Evolutionary conservation across 2,329 filamentous ascomycete genomes (phyloP).

Genomic region (Westerdykella aurantiaca): DNA sequence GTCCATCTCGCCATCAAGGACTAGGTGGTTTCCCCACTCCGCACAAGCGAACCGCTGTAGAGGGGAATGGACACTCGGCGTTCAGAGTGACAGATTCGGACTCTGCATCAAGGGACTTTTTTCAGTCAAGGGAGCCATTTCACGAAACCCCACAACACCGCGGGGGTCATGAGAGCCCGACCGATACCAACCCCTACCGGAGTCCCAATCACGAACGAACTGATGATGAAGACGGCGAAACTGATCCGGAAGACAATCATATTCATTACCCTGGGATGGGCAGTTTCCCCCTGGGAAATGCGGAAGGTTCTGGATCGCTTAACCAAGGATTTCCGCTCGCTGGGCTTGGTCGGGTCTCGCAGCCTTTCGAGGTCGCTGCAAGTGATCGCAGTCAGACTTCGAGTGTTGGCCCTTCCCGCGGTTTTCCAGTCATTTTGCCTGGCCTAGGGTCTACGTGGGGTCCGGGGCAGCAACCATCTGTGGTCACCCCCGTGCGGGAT

Average conservation of each 20-base stretch:
- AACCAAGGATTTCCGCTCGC: conserved; percentile 51
- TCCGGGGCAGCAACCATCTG: conserved; percentile 59
- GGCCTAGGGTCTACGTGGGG: conserved; percentile 54
- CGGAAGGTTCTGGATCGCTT: conserved; percentile 38
- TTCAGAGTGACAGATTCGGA: conserved; percentile 57
- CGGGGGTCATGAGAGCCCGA: conserved; percentile 60
- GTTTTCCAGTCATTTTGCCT: conserved; percentile 58
- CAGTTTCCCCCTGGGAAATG: conserved; percentile 47
- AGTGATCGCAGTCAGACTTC: conserved; percentile 92
- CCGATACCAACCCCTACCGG: conserved; percentile 92
- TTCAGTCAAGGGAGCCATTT: conserved; percentile 54
- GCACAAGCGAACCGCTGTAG: conserved; percentile 47
- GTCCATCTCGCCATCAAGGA: conserved; percentile 45
- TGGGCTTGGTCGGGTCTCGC: conserved; percentile 43
- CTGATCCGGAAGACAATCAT: conserved; percentile 50
- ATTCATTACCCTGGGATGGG: conserved; percentile 48
- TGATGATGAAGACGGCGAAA: conserved; percentile 57
- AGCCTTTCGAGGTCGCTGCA: conserved; percentile 53
- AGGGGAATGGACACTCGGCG: conserved; percentile 54
- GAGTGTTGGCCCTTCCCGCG: conserved; percentile 69
- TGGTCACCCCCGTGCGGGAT: conserved; percentile 66
- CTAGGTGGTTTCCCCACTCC: conserved; percentile 40
- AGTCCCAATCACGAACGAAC: conserved; percentile 74
- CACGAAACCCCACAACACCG: conserved; percentile 50
- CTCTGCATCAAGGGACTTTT: conserved; percentile 52